Percentiles rank a stretch among this genome's conserved stretches.
These are phyloP conservation scores for Coniochaeta hoffmannii DNA, from an alignment of 2,329 filamentous ascomycete genomes.

Conservation along the genomic window DNA sequence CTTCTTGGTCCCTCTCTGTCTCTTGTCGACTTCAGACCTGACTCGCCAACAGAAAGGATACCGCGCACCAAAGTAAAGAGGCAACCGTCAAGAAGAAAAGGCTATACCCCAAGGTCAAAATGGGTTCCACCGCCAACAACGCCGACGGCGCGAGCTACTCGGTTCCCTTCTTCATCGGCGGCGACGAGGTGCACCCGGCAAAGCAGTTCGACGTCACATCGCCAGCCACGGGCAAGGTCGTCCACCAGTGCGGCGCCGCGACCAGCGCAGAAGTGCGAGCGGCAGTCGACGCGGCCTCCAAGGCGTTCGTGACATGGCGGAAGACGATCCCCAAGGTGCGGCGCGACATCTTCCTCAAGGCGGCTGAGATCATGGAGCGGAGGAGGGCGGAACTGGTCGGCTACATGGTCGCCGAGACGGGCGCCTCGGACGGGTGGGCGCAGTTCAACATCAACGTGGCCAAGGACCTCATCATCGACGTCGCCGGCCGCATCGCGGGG, in stretches of 20 bases:
- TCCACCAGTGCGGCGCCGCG: slow-evolving; percentile 19
- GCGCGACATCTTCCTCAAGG: slow-evolving; percentile 63
- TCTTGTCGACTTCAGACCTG: not conserved
- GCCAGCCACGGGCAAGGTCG: slow-evolving; percentile 20
- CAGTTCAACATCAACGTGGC: slow-evolving; percentile 31
- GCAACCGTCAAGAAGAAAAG: not conserved
- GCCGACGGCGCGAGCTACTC: slow-evolving; percentile 12
- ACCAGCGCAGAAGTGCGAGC: slow-evolving; percentile 18
- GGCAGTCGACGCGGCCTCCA: slow-evolving; percentile 42
- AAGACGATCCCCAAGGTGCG: slow-evolving; percentile 52
- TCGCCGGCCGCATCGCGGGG: slow-evolving; percentile 30
- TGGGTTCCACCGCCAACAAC: slow-evolving; percentile 6
- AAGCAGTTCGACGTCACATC: slow-evolving; percentile 19
- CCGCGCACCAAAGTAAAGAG: not conserved
- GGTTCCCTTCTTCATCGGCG: slow-evolving; percentile 24
- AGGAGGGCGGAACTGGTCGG: slow-evolving; percentile 52
- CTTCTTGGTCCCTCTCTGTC: not conserved
- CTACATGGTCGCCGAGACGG: slow-evolving; percentile 50
- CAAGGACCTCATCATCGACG: slow-evolving; percentile 31
- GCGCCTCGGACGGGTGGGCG: slow-evolving; percentile 28
- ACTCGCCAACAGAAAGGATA: not conserved
- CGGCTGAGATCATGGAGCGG: slow-evolving; percentile 54
- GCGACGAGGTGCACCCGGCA: slow-evolving; percentile 18
- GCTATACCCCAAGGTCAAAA: slow-evolving; percentile 3
- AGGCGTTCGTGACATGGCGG: slow-evolving; percentile 63